Base-by-base conservation (phyloP, 257 asterid species). In the Jaltomata sinuosa region DNA sequence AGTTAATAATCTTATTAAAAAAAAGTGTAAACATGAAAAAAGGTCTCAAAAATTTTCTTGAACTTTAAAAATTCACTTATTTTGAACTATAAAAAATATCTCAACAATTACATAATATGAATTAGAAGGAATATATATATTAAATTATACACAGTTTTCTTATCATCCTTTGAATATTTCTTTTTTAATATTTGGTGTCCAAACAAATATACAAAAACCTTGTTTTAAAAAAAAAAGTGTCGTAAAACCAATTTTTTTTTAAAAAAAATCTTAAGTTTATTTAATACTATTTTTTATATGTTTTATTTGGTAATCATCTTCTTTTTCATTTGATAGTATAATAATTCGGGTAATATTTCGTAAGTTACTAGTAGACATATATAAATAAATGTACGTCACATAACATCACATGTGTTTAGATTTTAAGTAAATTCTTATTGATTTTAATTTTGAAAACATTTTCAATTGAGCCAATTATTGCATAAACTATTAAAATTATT, bases 181-280 rank as follows among this genome's bases (percentile, higher is more conserved):
- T n/a, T n/a, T n/a, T n/a, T n/a, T n/a, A n/a, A n/a, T n/a, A n/a
- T n/a, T n/a, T n/a, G n/a, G n/a, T n/a, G n/a, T n/a, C n/a, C n/a
- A n/a, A n/a, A n/a, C n/a, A n/a, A n/a, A n/a, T n/a, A n/a, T n/a
- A n/a, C n/a, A n/a, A n/a, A n/a, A n/a, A n/a, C n/a, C n/a, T n/a
- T n/a, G n/a, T n/a, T n/a, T n/a, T n/a, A n/a, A n/a, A n/a, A n/a
- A n/a, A n/a, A n/a, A n/a, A n/a, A n/a, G n/a, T n/a, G 31, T 3
- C 29, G 2, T 10, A 42, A 42, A n/a, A 11, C 2, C 0, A 5
- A n/a, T 8, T 1, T n/a, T n/a, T 1, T 3, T 2, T 1, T 8
- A 42, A 40, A 8, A 0, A 54, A 55, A 55, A 55, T 57, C 6
- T 9, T n/a, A 3, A 0, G 31, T 10, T n/a, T 57, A 3, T 57